Percentiles rank a stretch among this genome's conserved stretches.
Evolutionary conservation across 2,329 filamentous ascomycete species (phyloP).

Genomic region (Cladorrhinum sp.): DNA sequence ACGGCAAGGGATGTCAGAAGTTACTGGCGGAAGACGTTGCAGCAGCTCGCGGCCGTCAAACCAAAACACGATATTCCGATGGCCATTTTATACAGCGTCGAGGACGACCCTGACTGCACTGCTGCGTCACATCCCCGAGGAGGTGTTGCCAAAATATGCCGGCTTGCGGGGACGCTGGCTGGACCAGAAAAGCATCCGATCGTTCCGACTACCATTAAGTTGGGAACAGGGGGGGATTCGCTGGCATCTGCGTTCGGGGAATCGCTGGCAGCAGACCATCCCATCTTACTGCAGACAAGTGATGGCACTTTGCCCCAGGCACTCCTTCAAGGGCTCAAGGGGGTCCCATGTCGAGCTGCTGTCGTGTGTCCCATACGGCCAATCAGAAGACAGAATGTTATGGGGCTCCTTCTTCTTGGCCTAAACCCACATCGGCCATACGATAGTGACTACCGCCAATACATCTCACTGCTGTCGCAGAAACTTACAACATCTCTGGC

Average conservation of each 20-base stretch:
- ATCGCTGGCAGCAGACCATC: slow-evolving; percentile 37
- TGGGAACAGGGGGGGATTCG: slow-evolving; percentile 37
- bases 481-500: slow-evolving; percentile 66
- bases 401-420: slow-evolving; percentile 67
- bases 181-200: slow-evolving; percentile 44
- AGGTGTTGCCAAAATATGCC: slow-evolving; percentile 37
- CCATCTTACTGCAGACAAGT: slow-evolving; percentile 40
- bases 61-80: slow-evolving; percentile 49
- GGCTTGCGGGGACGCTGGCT: slow-evolving; percentile 45
- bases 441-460: slow-evolving; percentile 69
- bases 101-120: slow-evolving; percentile 36
- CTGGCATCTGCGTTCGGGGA: slow-evolving; percentile 40
- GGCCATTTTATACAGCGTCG: slow-evolving; percentile 50
- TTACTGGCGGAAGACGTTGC: slow-evolving; percentile 46
- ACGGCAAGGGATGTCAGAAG: slow-evolving; percentile 44
- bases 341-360: slow-evolving; percentile 61
- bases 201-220: slow-evolving; percentile 37
- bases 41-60: slow-evolving; percentile 42
- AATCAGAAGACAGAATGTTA: slow-evolving; percentile 60
- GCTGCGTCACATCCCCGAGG: slow-evolving; percentile 26
- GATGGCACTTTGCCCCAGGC: slow-evolving; percentile 55
- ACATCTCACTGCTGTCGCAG: slow-evolving; percentile 53
- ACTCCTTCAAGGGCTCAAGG: slow-evolving; percentile 60
- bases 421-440: slow-evolving; percentile 69
- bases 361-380: slow-evolving; percentile 68